Evolutionary conservation across 2,329 filamentous ascomycete species (phyloP), one percentile per base, ranked within the genome.

Genomic region (Didymella keratinophila): DNA sequence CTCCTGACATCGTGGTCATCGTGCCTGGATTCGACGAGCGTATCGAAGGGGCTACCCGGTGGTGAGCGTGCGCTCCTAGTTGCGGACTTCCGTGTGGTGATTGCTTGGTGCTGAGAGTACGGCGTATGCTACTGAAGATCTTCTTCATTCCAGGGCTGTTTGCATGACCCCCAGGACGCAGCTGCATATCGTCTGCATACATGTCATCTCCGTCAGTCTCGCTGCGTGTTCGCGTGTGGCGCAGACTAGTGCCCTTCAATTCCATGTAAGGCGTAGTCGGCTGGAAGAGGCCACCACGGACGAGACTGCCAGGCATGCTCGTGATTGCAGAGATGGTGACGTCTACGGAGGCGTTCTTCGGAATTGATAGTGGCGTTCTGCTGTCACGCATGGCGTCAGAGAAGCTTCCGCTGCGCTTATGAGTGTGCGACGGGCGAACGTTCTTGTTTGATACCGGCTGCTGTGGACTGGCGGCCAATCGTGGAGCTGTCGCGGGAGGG

Each of bases 361-460:
- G 75, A 30, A 80, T 76, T 4, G 82, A 82, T 9, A 85, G 69
- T 2, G 84, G 83, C 11, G 82, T 77, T 52, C 86, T 78, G 79
- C 88, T 76, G 70, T 95, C 91, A 66, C 92, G 83, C 50, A 94
- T 76, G 1, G 93, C 94, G 77, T 97, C 92, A 0, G 90, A 91
- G 68, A 95, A 89, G 73, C 93, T 97, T 48, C 89, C 92, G 71
- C 91, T 96, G 21, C 93, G 88, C 76, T 92, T 93, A 77, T 97
- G 93, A 2, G 80, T 83, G 52, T 75, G 70, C 23, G 69, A 62
- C 8, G 70, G 70, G 21, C 69, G 68, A 41, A 65, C 68, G 11
- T 62, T 57, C 53, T 71, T 76, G 21, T 62, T 62, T 2, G 73
- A 68, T 0, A 62, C 46, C 9, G 64, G 57, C 36, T 71, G 68